phyloP scores from a whole-genome alignment of 2,329 filamentous ascomycete species.

The Diaporthe sp. region DNA sequence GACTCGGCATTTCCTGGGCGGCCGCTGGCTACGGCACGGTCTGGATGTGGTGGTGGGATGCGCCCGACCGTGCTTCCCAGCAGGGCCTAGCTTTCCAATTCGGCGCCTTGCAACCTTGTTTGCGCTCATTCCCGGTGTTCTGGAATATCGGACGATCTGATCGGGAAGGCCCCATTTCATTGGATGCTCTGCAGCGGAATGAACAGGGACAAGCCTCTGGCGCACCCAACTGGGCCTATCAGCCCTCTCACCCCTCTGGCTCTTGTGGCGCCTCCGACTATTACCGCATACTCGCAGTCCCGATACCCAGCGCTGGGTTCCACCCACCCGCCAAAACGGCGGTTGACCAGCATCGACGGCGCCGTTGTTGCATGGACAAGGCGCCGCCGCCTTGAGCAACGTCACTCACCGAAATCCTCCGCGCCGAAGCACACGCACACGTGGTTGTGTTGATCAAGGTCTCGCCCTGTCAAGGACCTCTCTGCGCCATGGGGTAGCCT shows the following conservation, averaged over 20 bases:
- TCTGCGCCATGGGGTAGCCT: not conserved
- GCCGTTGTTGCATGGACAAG: slow-evolving; percentile 24
- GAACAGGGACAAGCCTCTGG: slow-evolving; percentile 29
- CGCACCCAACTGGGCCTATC: not conserved
- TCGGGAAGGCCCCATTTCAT: slow-evolving; percentile 30
- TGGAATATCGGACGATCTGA: slow-evolving; percentile 39
- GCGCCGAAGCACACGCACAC: slow-evolving; percentile 31
- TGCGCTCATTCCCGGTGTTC: slow-evolving; percentile 32
- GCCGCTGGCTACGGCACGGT: slow-evolving; percentile 11
- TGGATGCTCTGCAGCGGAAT: not conserved
- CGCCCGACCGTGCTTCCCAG: slow-evolving; percentile 30
- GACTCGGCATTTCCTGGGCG: slow-evolving; percentile 10
- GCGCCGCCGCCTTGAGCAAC: slow-evolving; percentile 20
- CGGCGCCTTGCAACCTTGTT: slow-evolving; percentile 24
- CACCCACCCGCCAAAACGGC: slow-evolving; percentile 22
- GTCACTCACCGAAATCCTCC: slow-evolving; percentile 32
- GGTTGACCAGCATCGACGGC: slow-evolving; percentile 24
- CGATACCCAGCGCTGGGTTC: slow-evolving; percentile 12
- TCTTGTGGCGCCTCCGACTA: slow-evolving; percentile 25
- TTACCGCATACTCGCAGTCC: not conserved
- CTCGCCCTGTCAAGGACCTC: slow-evolving; percentile 9
- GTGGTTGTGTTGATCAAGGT: slow-evolving; percentile 33
- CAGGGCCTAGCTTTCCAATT: slow-evolving; percentile 30
- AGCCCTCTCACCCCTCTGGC: slow-evolving; percentile 16
- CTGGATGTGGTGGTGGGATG: slow-evolving; percentile 20